Conservation (phyloP, 192 early-diverging fungal species). For the Gonapodya sp. region DNA sequence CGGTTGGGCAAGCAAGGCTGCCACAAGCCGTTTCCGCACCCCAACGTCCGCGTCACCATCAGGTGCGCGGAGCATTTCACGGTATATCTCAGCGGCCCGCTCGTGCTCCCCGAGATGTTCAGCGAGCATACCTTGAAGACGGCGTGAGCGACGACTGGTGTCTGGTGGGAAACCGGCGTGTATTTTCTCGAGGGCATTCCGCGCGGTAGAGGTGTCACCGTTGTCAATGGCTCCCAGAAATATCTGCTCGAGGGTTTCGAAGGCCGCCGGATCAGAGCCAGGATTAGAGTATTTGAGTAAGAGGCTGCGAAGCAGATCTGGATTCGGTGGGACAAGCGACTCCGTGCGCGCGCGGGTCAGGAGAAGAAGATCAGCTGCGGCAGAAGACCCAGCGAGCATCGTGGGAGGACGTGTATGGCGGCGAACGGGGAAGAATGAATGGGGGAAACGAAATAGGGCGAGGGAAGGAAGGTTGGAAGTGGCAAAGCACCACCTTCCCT, state of each 20-base stretch:
- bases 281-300: background rate
- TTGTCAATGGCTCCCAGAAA: slow-evolving; percentile 70
- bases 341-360: background rate
- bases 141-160: slow-evolving; percentile 56
- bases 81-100: slow-evolving; percentile 61
- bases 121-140: slow-evolving; percentile 64
- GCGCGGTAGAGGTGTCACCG: slow-evolving; percentile 54
- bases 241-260: slow-evolving; percentile 69
- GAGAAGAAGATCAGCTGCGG: background rate
- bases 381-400: background rate
- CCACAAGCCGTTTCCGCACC: slow-evolving; percentile 61
- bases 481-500: no score
- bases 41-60: slow-evolving; percentile 59
- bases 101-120: slow-evolving; percentile 67
- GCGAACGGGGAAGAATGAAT: no score
- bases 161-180: slow-evolving; percentile 44
- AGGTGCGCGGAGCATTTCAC: slow-evolving; percentile 46
- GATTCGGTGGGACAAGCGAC: background rate
- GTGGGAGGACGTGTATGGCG: no score
- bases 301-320: background rate
- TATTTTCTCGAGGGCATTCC: slow-evolving; percentile 48
- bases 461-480: background rate
- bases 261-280: background rate
- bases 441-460: background rate
- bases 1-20: slow-evolving; percentile 57